Conservation (phyloP, 1,139 yeast species). For the Yamadazyma songkhlaensis region DNA sequence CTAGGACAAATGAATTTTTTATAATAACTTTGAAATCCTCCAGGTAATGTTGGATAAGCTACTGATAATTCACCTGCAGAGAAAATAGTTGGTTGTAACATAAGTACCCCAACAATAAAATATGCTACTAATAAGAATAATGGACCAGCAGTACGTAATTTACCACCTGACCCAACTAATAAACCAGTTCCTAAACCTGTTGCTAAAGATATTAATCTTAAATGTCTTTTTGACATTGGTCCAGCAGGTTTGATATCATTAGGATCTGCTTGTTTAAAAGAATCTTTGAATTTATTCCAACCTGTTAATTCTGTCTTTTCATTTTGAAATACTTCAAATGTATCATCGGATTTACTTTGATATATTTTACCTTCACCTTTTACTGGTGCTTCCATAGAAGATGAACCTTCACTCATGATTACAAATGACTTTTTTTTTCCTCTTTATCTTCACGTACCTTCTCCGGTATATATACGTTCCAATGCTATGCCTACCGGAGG, state of each 20-base stretch:
- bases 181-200: constrained; percentile 39
- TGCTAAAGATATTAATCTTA: constrained; percentile 32
- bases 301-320: not conserved
- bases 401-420: no score
- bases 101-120: constrained; percentile 29
- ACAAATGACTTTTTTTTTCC: no score
- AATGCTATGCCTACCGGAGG: no score
- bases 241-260: constrained; percentile 15
- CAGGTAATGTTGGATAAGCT: constrained; percentile 29
- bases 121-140: constrained; percentile 32
- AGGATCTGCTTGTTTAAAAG: constrained; percentile 17
- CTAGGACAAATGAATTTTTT: constrained; percentile 33
- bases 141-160: constrained; percentile 34
- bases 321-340: not conserved
- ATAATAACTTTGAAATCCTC: constrained; percentile 35
- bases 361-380: not conserved
- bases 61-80: constrained; percentile 35
- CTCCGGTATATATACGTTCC: no score
- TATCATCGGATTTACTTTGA: constrained; percentile 1
- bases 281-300: constrained; percentile 16
- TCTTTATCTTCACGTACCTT: no score
- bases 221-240: constrained; percentile 23
- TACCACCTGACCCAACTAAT: constrained; percentile 34
- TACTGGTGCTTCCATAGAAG: no score
- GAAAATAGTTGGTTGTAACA: constrained; percentile 36